A percentile compares a stretch with the other conserved stretches of the same genome.
These are phyloP conservation scores for Ophiostoma pallidulum DNA, from an alignment of 2,329 filamentous ascomycete species.

Conservation along the genomic window DNA sequence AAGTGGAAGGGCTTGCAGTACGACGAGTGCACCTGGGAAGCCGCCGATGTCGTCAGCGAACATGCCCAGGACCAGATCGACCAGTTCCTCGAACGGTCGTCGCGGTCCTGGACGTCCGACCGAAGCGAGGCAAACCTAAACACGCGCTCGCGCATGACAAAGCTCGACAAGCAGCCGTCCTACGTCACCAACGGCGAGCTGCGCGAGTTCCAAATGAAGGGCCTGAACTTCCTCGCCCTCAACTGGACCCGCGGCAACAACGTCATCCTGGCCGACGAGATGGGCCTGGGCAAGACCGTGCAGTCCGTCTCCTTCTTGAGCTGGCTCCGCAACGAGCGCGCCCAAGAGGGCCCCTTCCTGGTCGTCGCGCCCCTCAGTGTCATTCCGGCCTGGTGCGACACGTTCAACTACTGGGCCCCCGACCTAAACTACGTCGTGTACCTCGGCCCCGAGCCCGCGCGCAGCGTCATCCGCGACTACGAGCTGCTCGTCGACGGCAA, in stretches of 20 bases:
- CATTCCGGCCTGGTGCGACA: conserved; percentile 96
- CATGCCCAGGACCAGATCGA: conserved; percentile 86
- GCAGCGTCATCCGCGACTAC: conserved; percentile 79
- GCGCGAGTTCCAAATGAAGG: conserved; percentile 85
- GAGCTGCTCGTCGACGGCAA: conserved; percentile 84
- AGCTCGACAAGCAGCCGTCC: conserved; percentile 68
- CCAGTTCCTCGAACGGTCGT: conserved; percentile 74
- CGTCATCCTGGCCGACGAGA: conserved; percentile 95
- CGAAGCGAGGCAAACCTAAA: conserved; percentile 64
- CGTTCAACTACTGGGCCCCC: conserved; percentile 91
- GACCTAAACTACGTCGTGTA: conserved; percentile 97
- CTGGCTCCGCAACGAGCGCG: conserved; percentile 84
- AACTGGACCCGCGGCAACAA: conserved; percentile 94
- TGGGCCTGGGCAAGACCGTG: conserved; percentile 97
- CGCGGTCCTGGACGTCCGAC: conserved; percentile 72
- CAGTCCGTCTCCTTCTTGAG: conserved; percentile 96
- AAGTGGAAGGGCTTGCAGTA: conserved; percentile 97
- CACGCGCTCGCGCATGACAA: conserved; percentile 65
- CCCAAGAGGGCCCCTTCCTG: conserved; percentile 88
- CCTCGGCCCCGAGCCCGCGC: conserved; percentile 77
- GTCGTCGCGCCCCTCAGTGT: conserved; percentile 96
- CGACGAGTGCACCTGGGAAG: conserved; percentile 91
- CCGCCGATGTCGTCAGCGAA: conserved; percentile 55
- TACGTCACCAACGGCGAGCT: conserved; percentile 81
- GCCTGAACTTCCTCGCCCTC: conserved; percentile 88